Evolutionary conservation across 768 basidiomycete species (phyloP), one percentile per base, ranked within the genome.

Genomic region (Rhodosporidiobolus sp.): DNA sequence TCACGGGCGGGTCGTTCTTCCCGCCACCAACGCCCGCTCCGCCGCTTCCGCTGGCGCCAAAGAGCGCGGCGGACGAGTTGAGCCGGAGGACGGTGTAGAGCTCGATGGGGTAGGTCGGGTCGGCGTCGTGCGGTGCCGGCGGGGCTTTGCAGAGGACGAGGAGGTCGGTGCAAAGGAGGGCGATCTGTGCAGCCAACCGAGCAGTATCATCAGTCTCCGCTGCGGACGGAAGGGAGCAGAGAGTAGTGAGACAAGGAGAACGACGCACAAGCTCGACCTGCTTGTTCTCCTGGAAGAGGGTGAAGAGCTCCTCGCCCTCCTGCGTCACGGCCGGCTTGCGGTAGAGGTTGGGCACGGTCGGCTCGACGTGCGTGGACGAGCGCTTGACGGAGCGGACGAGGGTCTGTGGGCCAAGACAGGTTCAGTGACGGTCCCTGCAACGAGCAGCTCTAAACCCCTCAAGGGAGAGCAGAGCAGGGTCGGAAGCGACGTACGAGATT

Each of bases 51-150:
- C 20, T 11, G 26, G 5, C 17, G 8, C 26, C 57, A 4, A n/a
- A 16, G 45, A 35, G 54, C 46, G 34, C 46, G 90, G 67, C 94
- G 90, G 75, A 89, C 92, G 26, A 10, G 91, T 93, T 78, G 89
- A 99, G 93, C 54, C 95, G 86, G 71, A 98, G 83, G 45, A 97
- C 95, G 46, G 94, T 94, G 90, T 92, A 97, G n/a, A 98, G 84
- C 79, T 98, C 94, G 43, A 97, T 92, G 32, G 79, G 82, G 7
- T 87, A 88, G 57, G 84, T 83, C 32, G 87, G 88, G 74, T 95
- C 94, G 75, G 86, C 86, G 56, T 90, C 91, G 52, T 88, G 88
- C 7, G 58, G 54, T 9, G 70, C n/a, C 19, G 89, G 87, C 17
- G 91, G 88, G 81, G 94, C 92, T 71, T 91, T 88, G 81, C 91